A percentile compares a stretch with the other conserved stretches of the same genome.
These are phyloP conservation scores for Stachybotrys chartarum DNA, from an alignment of 2,329 filamentous ascomycete genomes.

Conservation along the genomic window DNA sequence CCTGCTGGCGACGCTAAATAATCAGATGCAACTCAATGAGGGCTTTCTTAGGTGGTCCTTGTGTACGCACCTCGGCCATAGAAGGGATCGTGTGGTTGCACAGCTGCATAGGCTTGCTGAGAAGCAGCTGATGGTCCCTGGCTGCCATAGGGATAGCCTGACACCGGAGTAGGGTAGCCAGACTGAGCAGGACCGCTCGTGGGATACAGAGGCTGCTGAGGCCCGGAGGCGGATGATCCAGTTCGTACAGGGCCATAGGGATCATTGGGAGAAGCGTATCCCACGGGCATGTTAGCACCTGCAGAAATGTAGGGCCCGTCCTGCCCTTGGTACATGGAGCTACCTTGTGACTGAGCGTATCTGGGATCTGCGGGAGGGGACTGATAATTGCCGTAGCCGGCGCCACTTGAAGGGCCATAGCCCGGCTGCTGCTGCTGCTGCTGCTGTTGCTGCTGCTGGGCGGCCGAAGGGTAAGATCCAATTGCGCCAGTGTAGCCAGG, in stretches of 20 bases:
- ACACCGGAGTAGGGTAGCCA: conserved; percentile 22
- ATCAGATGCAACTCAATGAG: conserved; percentile 27
- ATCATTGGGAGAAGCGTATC: conserved; percentile 21
- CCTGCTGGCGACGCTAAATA: conserved; percentile 47
- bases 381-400: conserved; percentile 24
- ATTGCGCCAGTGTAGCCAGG: conserved; percentile 41
- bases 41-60: conserved; percentile 15
- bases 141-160: conserved; percentile 23
- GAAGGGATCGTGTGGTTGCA: conserved; percentile 44
- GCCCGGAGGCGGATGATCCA: conserved; percentile 19
- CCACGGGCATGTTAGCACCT: conserved; percentile 25
- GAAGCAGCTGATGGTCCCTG: conserved; percentile 25
- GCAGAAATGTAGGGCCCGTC: conserved; percentile 27
- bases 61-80: conserved; percentile 56
- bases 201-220: conserved; percentile 24
- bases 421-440: conserved; percentile 3
- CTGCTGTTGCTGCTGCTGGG: conserved; percentile 1
- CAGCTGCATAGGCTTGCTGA: conserved; percentile 24
- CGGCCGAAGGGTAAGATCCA: conserved; percentile 20
- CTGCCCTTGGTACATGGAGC: conserved; percentile 21
- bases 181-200: conserved; percentile 21
- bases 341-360: conserved; percentile 19
- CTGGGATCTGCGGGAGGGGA: conserved; percentile 24
- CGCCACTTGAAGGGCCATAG: conserved; percentile 22
- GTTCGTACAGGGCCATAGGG: conserved; percentile 22